A percentile compares a stretch with the other conserved stretches of the same genome.
Conservation (phyloP, 768 basidiomycete genomes). For the Sistotremastrum suecicum region DNA sequence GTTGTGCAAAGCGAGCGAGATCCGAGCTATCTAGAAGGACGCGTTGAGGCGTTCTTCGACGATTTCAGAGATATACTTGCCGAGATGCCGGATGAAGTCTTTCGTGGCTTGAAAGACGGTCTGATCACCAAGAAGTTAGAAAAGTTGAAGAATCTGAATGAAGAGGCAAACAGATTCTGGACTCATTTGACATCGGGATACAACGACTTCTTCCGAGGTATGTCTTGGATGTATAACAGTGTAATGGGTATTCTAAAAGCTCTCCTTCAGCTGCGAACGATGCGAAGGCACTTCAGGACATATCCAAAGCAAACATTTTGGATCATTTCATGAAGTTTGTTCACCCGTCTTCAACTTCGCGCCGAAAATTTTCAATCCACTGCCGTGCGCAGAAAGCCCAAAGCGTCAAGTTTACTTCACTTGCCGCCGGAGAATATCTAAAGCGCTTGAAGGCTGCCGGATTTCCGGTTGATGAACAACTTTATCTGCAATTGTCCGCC, state of each 20-base stretch:
- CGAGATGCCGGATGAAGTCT: conserved; percentile 57
- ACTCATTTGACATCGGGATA: conserved; percentile 62
- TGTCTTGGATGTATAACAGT: neutral
- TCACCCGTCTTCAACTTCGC: conserved; percentile 50
- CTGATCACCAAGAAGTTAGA: conserved; percentile 76
- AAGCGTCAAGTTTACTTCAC: neutral
- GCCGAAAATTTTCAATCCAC: conserved; percentile 79
- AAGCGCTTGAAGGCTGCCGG: too few relatives aligned
- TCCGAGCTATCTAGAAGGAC: conserved; percentile 24
- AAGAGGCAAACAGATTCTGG: conserved; percentile 65
- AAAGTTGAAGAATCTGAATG: conserved; percentile 73
- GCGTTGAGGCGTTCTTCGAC: conserved; percentile 19
- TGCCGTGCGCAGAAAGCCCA: conserved; percentile 43
- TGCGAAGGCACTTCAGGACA: conserved; percentile 41
- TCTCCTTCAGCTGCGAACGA: conserved; percentile 41
- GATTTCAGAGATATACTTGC: conserved; percentile 51
- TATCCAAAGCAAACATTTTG: conserved; percentile 67
- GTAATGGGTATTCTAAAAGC: too few relatives aligned
- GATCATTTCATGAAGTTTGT: conserved; percentile 54
- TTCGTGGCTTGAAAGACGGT: conserved; percentile 62
- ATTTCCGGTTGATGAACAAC: too few relatives aligned
- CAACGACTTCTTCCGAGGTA: conserved; percentile 77
- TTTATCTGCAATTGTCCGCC: too few relatives aligned
- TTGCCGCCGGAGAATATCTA: neutral
- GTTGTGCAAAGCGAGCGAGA: conserved; percentile 27